Base-by-base conservation (phyloP, 2,329 filamentous ascomycete genomes). In the Beauveria asiatica region DNA sequence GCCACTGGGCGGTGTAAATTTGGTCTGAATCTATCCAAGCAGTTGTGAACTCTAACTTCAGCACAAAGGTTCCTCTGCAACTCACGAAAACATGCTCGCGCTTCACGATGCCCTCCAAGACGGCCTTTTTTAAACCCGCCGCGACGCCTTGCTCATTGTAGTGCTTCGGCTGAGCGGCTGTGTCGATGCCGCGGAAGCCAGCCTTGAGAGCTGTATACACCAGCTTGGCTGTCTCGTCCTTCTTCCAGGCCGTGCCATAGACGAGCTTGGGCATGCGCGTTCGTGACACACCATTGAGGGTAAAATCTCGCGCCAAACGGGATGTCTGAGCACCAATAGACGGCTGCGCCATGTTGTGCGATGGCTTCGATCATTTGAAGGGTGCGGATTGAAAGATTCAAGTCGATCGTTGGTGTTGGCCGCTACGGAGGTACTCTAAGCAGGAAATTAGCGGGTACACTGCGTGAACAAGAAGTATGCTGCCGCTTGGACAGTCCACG, bases 171-270 rank as follows among this genome's bases (percentile, higher is more conserved):
- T 92, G 88, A 17, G 87, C 88, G 10, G 89, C 89, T 0, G 90
- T 93, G 69, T 94, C 90, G 62, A 94, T 75, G 51, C 78, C 88
- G 37, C 84, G 80, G 66, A 93, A 94, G 5, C 90, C 89, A 49
- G 82, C 75, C 49, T 78, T 77, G 39, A 94, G 69, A 2, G 90
- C 90, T 63, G 80, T 73, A 66, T 86, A 83, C 23, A 94, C 89
- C 3, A 93, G 78, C 59, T 82, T 76, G 21, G 81, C 79, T 0
- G 88, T 91, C 19, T 74, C 74, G 1, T 87, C 83, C 67, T 87
- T 86, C 72, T 94, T 94, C 89, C 90, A 93, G n/a, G 90, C 90
- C 2, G 90, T 93, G 56, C 90, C 90, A 70, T 94, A 94, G 63
- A 94, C 67, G 33, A 86, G 75, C 63, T 76, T 78, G 5, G 81